Percentiles rank a stretch among this genome's conserved stretches.
Evolutionary conservation across 2,329 filamentous ascomycete species (phyloP).

Genomic region (Penicillium aurantiogriseum): DNA sequence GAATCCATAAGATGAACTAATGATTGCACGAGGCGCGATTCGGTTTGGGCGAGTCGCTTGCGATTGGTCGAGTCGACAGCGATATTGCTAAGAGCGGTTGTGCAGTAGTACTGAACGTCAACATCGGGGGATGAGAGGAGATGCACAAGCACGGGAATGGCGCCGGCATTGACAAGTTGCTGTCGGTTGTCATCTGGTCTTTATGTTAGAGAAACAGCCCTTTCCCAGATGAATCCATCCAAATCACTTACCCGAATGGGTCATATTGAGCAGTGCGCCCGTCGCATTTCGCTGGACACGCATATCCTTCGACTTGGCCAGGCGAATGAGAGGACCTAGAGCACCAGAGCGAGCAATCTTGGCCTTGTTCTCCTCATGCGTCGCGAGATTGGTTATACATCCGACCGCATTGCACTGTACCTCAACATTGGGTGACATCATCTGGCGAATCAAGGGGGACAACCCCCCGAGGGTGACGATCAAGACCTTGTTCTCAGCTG

Average conservation of each 20-base stretch:
- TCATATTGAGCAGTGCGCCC: conserved; percentile 96
- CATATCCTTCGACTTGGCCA: conserved; percentile 98
- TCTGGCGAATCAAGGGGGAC: conserved; percentile 89
- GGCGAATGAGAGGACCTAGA: conserved; percentile 79
- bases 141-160: conserved; percentile 96
- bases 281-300: conserved; percentile 96
- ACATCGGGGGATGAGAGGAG: conserved; percentile 89
- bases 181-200: conserved; percentile 87
- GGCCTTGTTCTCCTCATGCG: conserved; percentile 98
- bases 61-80: conserved; percentile 90
- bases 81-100: conserved; percentile 96
- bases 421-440: conserved; percentile 97
- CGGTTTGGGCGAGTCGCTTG: conserved; percentile 84
- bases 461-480: conserved; percentile 92
- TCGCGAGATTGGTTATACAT: conserved; percentile 97
- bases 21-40: conserved; percentile 87
- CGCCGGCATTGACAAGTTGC: conserved; percentile 93
- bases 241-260: conserved; percentile 75
- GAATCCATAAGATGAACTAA: conserved; percentile 97
- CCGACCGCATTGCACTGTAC: conserved; percentile 99
- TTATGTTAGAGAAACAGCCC: conserved; percentile 21
- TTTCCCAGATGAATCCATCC: background rate
- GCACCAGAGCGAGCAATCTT: conserved; percentile 96
- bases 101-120: conserved; percentile 99
- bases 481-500: conserved; percentile 95